phyloP scores from a whole-genome alignment of 495 filamentous ascomycete species.

The Xylaria longipes region DNA sequence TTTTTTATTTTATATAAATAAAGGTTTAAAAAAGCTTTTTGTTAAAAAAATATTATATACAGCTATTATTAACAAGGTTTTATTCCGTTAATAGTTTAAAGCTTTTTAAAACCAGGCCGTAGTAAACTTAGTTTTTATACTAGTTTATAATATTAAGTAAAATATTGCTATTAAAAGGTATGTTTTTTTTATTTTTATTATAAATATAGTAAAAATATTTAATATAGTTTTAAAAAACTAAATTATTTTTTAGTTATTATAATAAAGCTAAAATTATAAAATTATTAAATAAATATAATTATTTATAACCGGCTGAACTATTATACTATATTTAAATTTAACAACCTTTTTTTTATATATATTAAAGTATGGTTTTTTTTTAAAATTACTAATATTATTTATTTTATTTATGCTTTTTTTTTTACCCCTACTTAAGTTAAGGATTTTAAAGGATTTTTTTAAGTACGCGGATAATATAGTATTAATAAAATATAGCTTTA shows the following conservation, averaged over 20 bases:
- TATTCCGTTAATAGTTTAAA: too few species aligned
- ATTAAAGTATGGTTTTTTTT: background rate
- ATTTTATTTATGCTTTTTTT: background rate
- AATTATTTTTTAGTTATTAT: too few species aligned
- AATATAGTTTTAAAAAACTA: too few species aligned
- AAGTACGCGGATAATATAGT: background rate
- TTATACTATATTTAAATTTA: background rate
- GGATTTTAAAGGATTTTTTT: background rate
- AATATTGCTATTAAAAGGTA: too few species aligned
- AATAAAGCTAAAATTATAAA: too few species aligned
- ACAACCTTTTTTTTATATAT: background rate
- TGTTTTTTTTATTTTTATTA: too few species aligned
- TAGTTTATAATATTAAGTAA: too few species aligned
- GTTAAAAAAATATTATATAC: background rate
- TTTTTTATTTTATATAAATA: background rate
- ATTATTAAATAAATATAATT: background rate
- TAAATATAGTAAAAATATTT: too few species aligned
- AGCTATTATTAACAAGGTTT: slow-evolving; percentile 3
- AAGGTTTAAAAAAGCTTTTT: background rate
- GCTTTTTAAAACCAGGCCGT: too few species aligned
- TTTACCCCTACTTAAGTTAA: background rate
- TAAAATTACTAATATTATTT: background rate
- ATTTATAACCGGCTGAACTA: background rate
- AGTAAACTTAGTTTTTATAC: too few species aligned
- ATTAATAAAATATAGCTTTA: too few species aligned